phyloP scores from a whole-genome alignment of 106 monocot genomes.

The Agapanthus africanus region DNA sequence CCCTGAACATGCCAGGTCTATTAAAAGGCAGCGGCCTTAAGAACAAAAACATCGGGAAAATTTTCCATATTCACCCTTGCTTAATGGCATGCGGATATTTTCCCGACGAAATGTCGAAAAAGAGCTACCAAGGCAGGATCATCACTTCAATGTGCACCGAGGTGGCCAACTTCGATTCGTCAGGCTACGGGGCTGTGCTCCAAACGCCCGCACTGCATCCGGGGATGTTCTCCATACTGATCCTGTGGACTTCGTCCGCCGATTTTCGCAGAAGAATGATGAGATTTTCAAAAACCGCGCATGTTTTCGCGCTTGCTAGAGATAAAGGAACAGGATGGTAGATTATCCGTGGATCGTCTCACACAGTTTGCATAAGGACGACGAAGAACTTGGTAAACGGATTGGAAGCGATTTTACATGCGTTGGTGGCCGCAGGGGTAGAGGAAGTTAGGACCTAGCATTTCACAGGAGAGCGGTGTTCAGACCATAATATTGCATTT shows the following conservation, averaged over 20 bases:
- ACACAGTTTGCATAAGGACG: slow-evolving; percentile 29
- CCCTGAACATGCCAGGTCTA: slow-evolving; percentile 38
- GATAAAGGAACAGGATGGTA: slow-evolving; percentile 50
- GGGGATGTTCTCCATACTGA: slow-evolving; percentile 21
- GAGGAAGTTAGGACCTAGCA: slow-evolving; percentile 64
- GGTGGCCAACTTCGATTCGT: neutral
- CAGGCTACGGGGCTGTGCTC: slow-evolving; percentile 27
- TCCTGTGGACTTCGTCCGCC: slow-evolving; percentile 55
- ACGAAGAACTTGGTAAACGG: slow-evolving; percentile 50
- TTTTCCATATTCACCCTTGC: slow-evolving; percentile 57
- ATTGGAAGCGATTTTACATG: slow-evolving; percentile 31
- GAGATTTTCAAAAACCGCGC: slow-evolving; percentile 46
- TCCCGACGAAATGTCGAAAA: slow-evolving; percentile 16
- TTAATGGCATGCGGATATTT: slow-evolving; percentile 69
- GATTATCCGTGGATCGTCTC: slow-evolving; percentile 19
- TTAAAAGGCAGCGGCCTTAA: slow-evolving; percentile 36
- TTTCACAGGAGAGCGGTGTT: slow-evolving; percentile 46
- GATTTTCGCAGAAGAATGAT: slow-evolving; percentile 56
- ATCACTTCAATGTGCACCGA: slow-evolving; percentile 55
- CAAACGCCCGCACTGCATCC: slow-evolving; percentile 58
- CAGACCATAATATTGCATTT: no score
- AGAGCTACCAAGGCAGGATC: slow-evolving; percentile 65
- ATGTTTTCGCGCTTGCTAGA: slow-evolving; percentile 54
- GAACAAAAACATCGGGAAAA: slow-evolving; percentile 48
- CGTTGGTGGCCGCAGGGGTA: slow-evolving; percentile 68